Evolutionary conservation across 257 asterid species (phyloP), one percentile per base, ranked within the genome.

Genomic region (Jasminum sambac): DNA sequence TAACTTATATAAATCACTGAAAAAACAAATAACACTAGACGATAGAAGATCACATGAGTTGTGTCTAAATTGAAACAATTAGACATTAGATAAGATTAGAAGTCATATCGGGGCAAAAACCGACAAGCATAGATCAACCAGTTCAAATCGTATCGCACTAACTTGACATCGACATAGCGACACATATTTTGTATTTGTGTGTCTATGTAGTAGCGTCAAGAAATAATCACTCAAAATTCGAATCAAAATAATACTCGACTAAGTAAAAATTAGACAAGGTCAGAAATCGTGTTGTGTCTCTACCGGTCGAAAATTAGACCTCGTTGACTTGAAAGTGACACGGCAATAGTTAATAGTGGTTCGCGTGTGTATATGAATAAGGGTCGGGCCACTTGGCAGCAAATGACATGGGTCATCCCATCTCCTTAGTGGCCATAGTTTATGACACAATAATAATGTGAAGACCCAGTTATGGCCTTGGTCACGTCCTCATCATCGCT

Each of bases 401-500:
- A 67, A 72, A 67, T 66, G 82, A 64, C 74, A 63, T 63, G 70
- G 78, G 69, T 80, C 70, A 70, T 9, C 87, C 24, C 37, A 74
- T 65, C 77, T 77, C 40, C 8, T 55, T 36, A 66, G 80, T 77
- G 83, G 79, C 7, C 68, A 58, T 66, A 68, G 71, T 82, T 77
- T 58, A 67, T 39, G 81, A 67, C 80, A 73, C 14, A 78, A 82
- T 71, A 60, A 77, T 83, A 38, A 74, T 30, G n/a, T n/a, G 37
- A 58, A 61, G 58, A 46, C 71, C 67, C 38, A 60, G 21, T 63
- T 41, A 63, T 69, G 73, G 38, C 40, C 70, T 63, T 76, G 43
- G 80, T 82, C 82, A 58, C 24, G 80, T 82, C 82, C 40, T 68
- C 52, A 74, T 82, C 75, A 73, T 76, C 42, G 7, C 68, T 75